Evolutionary conservation across 257 asterid genomes (phyloP), one percentile per base, ranked within the genome.

Genomic region (Nicotiana obtusifolia): DNA sequence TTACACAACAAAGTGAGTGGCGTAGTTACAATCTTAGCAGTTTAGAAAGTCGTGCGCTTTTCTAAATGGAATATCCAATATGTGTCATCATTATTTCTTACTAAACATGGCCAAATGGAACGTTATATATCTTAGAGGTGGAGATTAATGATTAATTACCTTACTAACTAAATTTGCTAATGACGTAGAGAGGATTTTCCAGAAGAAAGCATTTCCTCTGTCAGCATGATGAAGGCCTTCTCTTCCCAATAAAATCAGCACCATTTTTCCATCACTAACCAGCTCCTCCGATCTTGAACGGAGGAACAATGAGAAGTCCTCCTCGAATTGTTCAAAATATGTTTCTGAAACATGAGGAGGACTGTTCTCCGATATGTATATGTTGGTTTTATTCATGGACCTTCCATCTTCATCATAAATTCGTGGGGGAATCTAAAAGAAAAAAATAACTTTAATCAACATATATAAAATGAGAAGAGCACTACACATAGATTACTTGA

Each of bases 251-350:
- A 92, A 47, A n/a, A 91, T 87, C 15, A 95, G 83, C 81, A 91
- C 92, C 99, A 95, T 95, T 84, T 86, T 77, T 11, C 99, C 99
- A 26, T 97, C 97, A 8, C 44, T 19, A 10, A 92, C 68, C 3
- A 93, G 81, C 86, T 95, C 98, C 78, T 82, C 67, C 0, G 98
- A 88, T 82, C 98, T 80, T 28, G 92, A 92, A 47, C 78, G 82
- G 1, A 95, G 92, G 84, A 93, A 93, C 81, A 88, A 28, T 0
- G 91, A 87, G 22, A 90, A 92, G 52, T 93, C 99, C 68, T 88
- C 84, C 47, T 87, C 85, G 82, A 93, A 95, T 80, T 95, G 99
- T 16, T 81, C 75, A 6, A 28, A 49, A 83, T 93, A 93, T 0
- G 96, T 93, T 76, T 84, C 26, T 0, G 89, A 41, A 26, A 95